phyloP scores from a whole-genome alignment of 345 rosid genomes.

The Leavenworthia alabamica region DNA sequence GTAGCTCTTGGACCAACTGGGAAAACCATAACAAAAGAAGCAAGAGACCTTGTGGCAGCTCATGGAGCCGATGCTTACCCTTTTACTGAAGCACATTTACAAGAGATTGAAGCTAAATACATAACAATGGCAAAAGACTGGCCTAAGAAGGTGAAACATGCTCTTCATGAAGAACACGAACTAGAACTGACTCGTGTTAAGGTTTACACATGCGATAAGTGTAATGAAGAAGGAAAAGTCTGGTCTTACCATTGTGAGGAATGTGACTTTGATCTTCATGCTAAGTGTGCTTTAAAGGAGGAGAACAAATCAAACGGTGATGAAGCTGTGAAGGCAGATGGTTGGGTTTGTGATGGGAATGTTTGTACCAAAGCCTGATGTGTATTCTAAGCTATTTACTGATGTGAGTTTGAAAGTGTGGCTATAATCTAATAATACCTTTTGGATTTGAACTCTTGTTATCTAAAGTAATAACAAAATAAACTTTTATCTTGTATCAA shows the following conservation, averaged over 20 bases:
- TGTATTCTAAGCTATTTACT: constrained; percentile 2
- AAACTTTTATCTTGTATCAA: background rate
- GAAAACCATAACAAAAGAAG: constrained; percentile 41
- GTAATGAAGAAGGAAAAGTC: constrained; percentile 32
- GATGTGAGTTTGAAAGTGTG: background rate
- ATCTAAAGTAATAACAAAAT: background rate
- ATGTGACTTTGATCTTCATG: constrained; percentile 71
- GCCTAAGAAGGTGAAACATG: constrained; percentile 62
- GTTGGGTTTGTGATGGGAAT: constrained; percentile 56
- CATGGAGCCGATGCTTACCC: constrained; percentile 63
- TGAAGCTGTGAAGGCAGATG: constrained; percentile 19
- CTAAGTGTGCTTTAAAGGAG: constrained; percentile 43
- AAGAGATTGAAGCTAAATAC: constrained; percentile 38
- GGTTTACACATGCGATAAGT: constrained; percentile 37
- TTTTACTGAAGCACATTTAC: constrained; percentile 49
- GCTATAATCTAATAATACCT: background rate
- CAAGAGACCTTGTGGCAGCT: constrained; percentile 30
- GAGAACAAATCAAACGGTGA: background rate
- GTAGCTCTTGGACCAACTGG: constrained; percentile 50
- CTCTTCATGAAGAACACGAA: constrained; percentile 58
- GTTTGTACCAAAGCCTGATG: constrained; percentile 39
- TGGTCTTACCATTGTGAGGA: constrained; percentile 54
- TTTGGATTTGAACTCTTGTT: constrained; percentile 1
- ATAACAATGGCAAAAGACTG: constrained; percentile 58
- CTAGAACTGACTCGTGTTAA: constrained; percentile 39